phyloP scores from a whole-genome alignment of 495 filamentous ascomycete genomes.

The Parathielavia appendiculata region DNA sequence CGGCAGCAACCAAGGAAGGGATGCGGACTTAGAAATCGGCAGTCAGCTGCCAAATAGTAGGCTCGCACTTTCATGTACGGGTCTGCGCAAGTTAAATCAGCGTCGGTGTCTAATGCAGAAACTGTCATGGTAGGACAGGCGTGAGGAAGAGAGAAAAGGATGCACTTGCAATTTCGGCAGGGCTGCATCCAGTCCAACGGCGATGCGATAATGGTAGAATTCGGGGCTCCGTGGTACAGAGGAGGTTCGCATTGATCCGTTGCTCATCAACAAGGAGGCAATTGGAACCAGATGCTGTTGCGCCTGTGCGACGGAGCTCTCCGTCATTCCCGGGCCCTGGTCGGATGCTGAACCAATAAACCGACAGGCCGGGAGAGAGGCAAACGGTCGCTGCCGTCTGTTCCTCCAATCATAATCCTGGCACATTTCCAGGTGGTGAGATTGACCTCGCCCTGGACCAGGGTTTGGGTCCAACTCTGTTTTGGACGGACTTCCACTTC shows the following conservation, averaged over 20 bases:
- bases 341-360: not conserved
- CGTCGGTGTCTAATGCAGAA: not conserved
- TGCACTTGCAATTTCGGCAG: slow-evolving; percentile 3
- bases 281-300: too few species aligned
- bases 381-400: not conserved
- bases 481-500: not conserved
- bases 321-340: not conserved
- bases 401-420: not conserved
- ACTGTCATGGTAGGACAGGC: not conserved
- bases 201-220: not conserved
- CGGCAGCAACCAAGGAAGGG: not conserved
- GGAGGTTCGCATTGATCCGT: not conserved
- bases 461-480: not conserved
- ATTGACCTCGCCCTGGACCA: not conserved
- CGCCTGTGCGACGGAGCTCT: not conserved
- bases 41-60: not conserved
- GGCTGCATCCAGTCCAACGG: not conserved
- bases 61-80: not conserved
- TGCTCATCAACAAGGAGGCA: too few species aligned
- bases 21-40: not conserved
- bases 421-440: not conserved
- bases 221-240: not conserved
- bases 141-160: not conserved
- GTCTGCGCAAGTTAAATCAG: not conserved
- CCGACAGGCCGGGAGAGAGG: not conserved